Conservation (phyloP, 1,139 yeast species). For the Hemisphaericaspora xylofermentans region DNA sequence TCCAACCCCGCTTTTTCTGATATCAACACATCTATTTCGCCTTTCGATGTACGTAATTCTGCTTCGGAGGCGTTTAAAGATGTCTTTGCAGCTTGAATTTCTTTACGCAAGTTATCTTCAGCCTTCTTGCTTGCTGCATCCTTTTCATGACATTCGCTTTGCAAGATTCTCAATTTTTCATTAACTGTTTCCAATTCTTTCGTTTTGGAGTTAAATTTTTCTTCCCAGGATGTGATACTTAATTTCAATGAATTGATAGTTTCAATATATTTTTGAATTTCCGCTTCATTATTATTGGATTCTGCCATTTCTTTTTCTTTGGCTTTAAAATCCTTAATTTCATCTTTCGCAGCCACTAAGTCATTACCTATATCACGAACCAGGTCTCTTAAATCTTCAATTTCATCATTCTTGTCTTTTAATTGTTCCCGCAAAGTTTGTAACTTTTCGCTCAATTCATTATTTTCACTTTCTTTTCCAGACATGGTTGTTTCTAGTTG, state of each 20-base stretch:
- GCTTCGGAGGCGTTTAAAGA: constrained; percentile 11
- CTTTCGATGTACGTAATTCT: constrained; percentile 14
- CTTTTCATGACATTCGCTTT: constrained; percentile 9
- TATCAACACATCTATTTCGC: constrained; percentile 23
- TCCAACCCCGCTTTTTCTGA: constrained; percentile 29
- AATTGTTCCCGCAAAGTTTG: constrained; percentile 20
- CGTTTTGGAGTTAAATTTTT: constrained; percentile 4
- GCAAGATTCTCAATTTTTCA: constrained; percentile 6
- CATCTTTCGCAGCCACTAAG: constrained; percentile 55
- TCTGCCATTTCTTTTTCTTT: not conserved
- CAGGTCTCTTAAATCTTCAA: constrained; percentile 67
- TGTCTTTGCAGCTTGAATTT: constrained; percentile 11
- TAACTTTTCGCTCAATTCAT: constrained; percentile 16
- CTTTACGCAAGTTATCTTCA: constrained; percentile 10
- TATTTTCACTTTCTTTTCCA: constrained; percentile 15
- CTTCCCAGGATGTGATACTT: constrained; percentile 9
- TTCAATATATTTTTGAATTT: constrained; percentile 1
- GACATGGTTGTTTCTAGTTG: constrained; percentile 1
- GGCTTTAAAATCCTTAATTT: constrained; percentile 25
- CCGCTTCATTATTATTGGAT: not conserved
- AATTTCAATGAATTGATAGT: constrained; percentile 7
- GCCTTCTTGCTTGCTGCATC: constrained; percentile 10
- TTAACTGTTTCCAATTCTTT: constrained; percentile 10
- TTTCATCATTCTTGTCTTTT: constrained; percentile 45
- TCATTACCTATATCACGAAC: constrained; percentile 73